Evolutionary conservation across 164 flowering plant species (phyloP).

Genomic region (Cinnamomum chago): DNA sequence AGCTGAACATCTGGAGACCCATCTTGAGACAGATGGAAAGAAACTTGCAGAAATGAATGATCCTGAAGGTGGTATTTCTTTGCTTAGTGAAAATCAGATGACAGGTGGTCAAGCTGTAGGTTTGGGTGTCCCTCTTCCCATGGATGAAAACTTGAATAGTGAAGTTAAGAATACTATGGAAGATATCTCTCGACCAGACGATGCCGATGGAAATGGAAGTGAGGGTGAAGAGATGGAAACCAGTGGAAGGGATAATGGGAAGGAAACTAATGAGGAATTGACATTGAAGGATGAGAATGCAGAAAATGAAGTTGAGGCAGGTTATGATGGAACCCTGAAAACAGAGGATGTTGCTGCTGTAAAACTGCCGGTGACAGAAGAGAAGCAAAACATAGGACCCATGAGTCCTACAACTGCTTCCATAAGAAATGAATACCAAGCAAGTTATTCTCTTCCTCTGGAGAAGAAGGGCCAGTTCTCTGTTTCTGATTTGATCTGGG

Average conservation of each 20-base stretch:
- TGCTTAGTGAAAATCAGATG: not conserved
- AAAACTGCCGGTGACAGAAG: not conserved
- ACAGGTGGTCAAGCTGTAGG: slow-evolving; percentile 8
- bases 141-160: not conserved
- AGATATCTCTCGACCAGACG: slow-evolving; percentile 1
- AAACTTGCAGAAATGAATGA: not conserved
- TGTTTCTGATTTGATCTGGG: slow-evolving; percentile 74
- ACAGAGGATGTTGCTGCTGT: too few relatives aligned
- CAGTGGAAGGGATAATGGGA: not conserved
- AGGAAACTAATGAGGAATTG: not conserved
- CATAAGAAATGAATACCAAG: not conserved
- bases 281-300: slow-evolving; percentile 4
- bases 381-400: not conserved
- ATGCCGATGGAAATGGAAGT: not conserved
- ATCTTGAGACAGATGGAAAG: not conserved
- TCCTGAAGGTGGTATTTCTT: not conserved
- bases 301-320: not conserved
- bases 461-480: slow-evolving; percentile 31
- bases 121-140: slow-evolving; percentile 4
- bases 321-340: not conserved
- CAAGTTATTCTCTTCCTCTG: slow-evolving; percentile 7
- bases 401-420: slow-evolving; percentile 3
- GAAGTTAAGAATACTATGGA: slow-evolving; percentile 3
- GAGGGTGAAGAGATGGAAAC: slow-evolving; percentile 5
- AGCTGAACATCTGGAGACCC: not conserved